Evolutionary conservation across 306 rosid species (phyloP).

Genomic region (Crotalaria pallida): DNA sequence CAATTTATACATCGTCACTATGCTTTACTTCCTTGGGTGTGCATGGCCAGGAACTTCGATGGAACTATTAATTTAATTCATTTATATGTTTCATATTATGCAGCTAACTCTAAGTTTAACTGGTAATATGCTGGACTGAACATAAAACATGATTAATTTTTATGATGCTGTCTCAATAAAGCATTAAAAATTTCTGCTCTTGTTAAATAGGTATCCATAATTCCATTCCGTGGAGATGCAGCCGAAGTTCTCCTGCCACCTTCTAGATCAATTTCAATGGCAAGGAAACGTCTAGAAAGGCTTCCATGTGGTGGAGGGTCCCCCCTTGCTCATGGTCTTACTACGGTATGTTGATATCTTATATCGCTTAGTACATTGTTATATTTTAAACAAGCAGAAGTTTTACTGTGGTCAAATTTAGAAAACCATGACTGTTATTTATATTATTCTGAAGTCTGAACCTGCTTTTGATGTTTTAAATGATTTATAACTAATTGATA

Average conservation of each 20-base stretch:
- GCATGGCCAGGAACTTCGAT: neutral
- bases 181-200: slow-evolving; percentile 7
- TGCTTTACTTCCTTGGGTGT: neutral
- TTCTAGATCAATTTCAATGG: slow-evolving; percentile 98
- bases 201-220: slow-evolving; percentile 73
- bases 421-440: neutral
- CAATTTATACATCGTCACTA: neutral
- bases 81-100: neutral
- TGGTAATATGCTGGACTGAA: slow-evolving; percentile 4
- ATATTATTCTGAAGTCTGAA: neutral
- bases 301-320: slow-evolving; percentile 99
- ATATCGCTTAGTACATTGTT: slow-evolving; percentile 11
- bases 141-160: neutral
- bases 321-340: slow-evolving; percentile 97
- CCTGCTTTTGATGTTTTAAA: slow-evolving; percentile 5
- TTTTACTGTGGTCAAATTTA: slow-evolving; percentile 11
- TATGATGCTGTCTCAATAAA: slow-evolving; percentile 3
- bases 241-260: slow-evolving; percentile 99
- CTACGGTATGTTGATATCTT: slow-evolving; percentile 53
- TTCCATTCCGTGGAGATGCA: slow-evolving; percentile 94
- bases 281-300: slow-evolving; percentile 90
- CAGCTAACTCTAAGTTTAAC: neutral
- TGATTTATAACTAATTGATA: neutral
- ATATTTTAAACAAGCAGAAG: neutral
- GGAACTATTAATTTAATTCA: slow-evolving; percentile 9